phyloP scores from a whole-genome alignment of 2,329 filamentous ascomycete genomes.

The Pyrenophora tritici-repentis region DNA sequence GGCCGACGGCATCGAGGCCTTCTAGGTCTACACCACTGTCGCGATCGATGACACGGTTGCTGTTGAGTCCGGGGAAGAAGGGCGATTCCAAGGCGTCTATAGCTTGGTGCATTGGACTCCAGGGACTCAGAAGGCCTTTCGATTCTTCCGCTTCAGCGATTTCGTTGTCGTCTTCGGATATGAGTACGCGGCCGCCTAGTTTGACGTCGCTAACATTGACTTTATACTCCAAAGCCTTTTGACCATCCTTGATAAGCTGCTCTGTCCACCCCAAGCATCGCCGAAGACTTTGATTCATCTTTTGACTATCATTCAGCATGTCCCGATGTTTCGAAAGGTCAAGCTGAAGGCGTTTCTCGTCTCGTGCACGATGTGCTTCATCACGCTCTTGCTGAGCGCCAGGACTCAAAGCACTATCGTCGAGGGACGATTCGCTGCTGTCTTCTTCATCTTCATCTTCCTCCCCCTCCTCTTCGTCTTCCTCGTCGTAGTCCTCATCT shows the following conservation, averaged over 20 bases:
- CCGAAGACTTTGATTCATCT: constrained; percentile 92
- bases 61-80: constrained; percentile 15
- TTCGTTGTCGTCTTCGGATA: constrained; percentile 64
- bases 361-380: constrained; percentile 66
- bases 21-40: constrained; percentile 47
- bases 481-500: constrained; percentile 39
- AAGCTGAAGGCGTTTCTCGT: constrained; percentile 81
- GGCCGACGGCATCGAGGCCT: constrained; percentile 29
- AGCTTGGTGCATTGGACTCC: constrained; percentile 39
- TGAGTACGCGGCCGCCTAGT: constrained; percentile 78
- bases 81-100: constrained; percentile 26
- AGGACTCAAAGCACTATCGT: constrained; percentile 54
- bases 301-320: constrained; percentile 85
- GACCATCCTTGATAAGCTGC: constrained; percentile 84
- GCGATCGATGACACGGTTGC: constrained; percentile 39
- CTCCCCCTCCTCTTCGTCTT: constrained; percentile 49
- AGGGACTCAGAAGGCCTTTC: constrained; percentile 43
- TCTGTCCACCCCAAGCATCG: constrained; percentile 89
- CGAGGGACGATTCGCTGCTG: constrained; percentile 56
- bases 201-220: constrained; percentile 80
- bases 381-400: constrained; percentile 50
- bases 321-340: constrained; percentile 90
- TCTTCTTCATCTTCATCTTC: constrained; percentile 51
- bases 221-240: constrained; percentile 81
- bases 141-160: constrained; percentile 23